A percentile compares a stretch with the other conserved stretches of the same genome.
phyloP scores from a whole-genome alignment of 2,329 filamentous ascomycete species.

The Stemphylium vesicarium region DNA sequence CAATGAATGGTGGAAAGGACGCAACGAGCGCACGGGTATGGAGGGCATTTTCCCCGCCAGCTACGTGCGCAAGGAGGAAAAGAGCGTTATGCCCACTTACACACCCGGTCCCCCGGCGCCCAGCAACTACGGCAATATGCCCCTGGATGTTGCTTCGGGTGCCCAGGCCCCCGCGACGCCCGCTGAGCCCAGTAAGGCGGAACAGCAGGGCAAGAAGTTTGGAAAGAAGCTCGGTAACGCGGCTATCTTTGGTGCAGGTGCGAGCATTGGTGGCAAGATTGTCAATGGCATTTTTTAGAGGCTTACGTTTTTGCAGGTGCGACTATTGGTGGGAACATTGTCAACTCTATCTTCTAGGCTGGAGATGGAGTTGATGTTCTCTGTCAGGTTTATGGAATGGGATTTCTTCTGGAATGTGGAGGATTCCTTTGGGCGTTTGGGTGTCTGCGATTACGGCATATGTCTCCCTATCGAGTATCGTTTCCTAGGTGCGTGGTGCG shows the following conservation, averaged over 20 bases:
- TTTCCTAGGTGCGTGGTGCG: no score
- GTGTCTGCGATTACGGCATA: no score
- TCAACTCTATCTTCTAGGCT: conserved; percentile 51
- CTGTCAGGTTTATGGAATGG: neutral
- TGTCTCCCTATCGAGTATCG: no score
- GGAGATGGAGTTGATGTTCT: neutral
- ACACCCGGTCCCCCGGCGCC: conserved; percentile 48
- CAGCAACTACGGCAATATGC: conserved; percentile 73
- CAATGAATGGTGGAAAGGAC: conserved; percentile 94
- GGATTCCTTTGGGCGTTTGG: no score
- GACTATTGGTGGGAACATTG: conserved; percentile 86
- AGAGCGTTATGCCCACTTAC: conserved; percentile 53
- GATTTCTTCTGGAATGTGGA: neutral
- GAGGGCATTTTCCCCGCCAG: conserved; percentile 96
- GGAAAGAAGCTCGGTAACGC: conserved; percentile 90
- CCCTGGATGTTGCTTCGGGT: conserved; percentile 74
- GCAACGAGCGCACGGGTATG: conserved; percentile 78
- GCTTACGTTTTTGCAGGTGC: conserved; percentile 69
- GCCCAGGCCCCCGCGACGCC: conserved; percentile 44
- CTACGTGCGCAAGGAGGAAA: conserved; percentile 78
- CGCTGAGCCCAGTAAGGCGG: conserved; percentile 66
- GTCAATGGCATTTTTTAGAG: conserved; percentile 86
- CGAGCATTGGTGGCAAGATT: conserved; percentile 86
- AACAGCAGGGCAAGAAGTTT: conserved; percentile 88
- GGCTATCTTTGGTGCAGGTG: conserved; percentile 91